These are phyloP conservation scores for Phytophthora cactorum DNA, from an alignment of 352 stramenopile species.

Conservation along the genomic window DNA sequence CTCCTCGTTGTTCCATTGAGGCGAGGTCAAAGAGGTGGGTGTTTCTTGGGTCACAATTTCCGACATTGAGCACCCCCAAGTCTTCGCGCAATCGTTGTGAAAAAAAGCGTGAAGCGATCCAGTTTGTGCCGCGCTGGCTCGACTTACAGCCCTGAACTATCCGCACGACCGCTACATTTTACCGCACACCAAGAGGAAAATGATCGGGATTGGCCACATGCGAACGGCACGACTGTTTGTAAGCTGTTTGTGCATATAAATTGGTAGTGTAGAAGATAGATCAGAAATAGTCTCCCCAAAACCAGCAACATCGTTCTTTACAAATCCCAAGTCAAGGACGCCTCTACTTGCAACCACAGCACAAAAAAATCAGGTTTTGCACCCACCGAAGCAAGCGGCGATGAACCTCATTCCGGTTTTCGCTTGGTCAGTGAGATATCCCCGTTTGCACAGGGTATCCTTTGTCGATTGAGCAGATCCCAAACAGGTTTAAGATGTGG, in stretches of 20 bases:
- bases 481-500: conserved; percentile 19
- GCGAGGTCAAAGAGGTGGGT: no score
- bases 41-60: not conserved
- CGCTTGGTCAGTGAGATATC: conserved; percentile 13
- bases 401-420: conserved; percentile 20
- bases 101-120: not conserved
- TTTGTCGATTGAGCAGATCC: not conserved
- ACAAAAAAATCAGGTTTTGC: conserved; percentile 31
- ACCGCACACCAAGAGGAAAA: conserved; percentile 19
- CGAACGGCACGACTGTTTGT: not conserved
- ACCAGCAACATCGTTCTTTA: not conserved
- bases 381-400: conserved; percentile 6
- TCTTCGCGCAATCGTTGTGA: not conserved
- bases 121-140: not conserved
- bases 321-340: not conserved
- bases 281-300: not conserved
- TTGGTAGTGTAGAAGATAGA: not conserved
- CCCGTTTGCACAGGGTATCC: not conserved
- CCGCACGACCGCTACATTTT: not conserved
- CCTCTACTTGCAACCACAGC: conserved; percentile 1
- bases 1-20: no score
- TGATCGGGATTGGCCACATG: conserved; percentile 20
- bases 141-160: conserved; percentile 4
- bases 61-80: not conserved
- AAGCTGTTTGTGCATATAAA: not conserved